phyloP scores from a whole-genome alignment of 371 early-diverging fungal genomes.

The Mortierella sp. region DNA sequence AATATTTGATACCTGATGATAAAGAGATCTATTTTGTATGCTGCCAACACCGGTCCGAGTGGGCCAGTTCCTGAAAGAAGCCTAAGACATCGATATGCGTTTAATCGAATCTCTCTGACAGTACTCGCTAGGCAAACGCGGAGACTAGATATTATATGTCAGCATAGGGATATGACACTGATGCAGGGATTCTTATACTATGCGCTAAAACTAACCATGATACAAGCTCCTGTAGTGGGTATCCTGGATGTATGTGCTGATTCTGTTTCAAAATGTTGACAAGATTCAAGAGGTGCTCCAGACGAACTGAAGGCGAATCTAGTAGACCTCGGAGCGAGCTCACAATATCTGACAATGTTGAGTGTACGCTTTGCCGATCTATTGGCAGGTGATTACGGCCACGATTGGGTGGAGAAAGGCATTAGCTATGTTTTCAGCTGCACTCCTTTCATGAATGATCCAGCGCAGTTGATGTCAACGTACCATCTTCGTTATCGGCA shows the following conservation, averaged over 20 bases:
- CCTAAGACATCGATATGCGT: constrained; percentile 55
- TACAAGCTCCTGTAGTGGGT: constrained; percentile 46
- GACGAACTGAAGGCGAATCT: constrained; percentile 43
- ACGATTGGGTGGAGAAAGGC: neutral
- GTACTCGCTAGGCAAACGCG: constrained; percentile 69
- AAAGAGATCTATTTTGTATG: constrained; percentile 38
- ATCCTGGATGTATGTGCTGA: constrained; percentile 45
- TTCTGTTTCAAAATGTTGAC: constrained; percentile 55
- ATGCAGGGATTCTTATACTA: neutral
- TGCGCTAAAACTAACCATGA: constrained; percentile 23
- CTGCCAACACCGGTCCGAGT: constrained; percentile 33
- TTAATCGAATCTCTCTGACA: constrained; percentile 63
- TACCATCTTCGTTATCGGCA: constrained; percentile 57
- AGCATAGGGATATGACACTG: neutral
- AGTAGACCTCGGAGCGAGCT: constrained; percentile 30
- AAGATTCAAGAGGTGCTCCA: constrained; percentile 43
- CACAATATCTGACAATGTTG: constrained; percentile 41
- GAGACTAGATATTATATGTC: constrained; percentile 52
- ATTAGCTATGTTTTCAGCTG: neutral
- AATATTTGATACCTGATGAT: constrained; percentile 37
- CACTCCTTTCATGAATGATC: too few species aligned
- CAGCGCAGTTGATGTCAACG: neutral
- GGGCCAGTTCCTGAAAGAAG: constrained; percentile 44
- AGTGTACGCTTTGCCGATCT: constrained; percentile 55
- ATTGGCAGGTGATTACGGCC: neutral